These are phyloP conservation scores for Aegilops longissima DNA, from an alignment of 176 grass and related monocot genomes.

Conservation along the genomic window DNA sequence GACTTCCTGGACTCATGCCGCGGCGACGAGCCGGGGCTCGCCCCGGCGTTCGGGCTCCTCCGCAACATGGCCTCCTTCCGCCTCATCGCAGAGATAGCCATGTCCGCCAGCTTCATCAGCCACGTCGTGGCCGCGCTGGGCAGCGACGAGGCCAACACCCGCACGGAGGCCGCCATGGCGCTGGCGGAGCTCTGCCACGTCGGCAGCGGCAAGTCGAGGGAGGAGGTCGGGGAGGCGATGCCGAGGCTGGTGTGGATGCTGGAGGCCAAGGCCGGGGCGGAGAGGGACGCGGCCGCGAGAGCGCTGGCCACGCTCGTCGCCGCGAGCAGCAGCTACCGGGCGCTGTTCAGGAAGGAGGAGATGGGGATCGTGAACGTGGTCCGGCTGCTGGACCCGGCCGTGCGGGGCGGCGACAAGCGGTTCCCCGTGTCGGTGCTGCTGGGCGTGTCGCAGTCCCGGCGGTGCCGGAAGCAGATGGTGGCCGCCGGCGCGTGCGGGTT, in stretches of 20 bases:
- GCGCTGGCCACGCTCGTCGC: conserved; percentile 52
- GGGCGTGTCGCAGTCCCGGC: conserved; percentile 9
- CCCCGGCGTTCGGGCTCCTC: conserved; percentile 64
- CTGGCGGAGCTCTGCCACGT: conserved; percentile 44
- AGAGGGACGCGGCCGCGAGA: conserved; percentile 55
- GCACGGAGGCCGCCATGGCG: conserved; percentile 47
- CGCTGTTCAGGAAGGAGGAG: conserved; percentile 67
- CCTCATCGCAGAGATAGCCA: conserved; percentile 68
- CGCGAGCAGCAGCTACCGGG: conserved; percentile 27
- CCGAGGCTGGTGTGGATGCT: conserved; percentile 65
- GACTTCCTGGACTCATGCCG: conserved; percentile 57
- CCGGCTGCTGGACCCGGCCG: conserved; percentile 4
- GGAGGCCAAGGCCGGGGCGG: conserved; percentile 47
- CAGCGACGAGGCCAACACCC: conserved; percentile 25
- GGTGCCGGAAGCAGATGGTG: conserved; percentile 80
- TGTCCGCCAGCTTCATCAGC: conserved; percentile 33
- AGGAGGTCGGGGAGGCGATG: conserved; percentile 46
- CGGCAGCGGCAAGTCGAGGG: conserved; percentile 23
- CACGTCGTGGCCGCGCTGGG: conserved; percentile 44
- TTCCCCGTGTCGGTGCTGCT: background rate
- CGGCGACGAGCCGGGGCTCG: conserved; percentile 42
- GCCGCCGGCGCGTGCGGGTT: conserved; percentile 75
- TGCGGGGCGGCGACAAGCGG: background rate
- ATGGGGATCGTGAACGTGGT: conserved; percentile 67
- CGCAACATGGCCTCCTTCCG: conserved; percentile 64